Base-by-base conservation (phyloP, 306 rosid species). In the Malus sieversii region DNA sequence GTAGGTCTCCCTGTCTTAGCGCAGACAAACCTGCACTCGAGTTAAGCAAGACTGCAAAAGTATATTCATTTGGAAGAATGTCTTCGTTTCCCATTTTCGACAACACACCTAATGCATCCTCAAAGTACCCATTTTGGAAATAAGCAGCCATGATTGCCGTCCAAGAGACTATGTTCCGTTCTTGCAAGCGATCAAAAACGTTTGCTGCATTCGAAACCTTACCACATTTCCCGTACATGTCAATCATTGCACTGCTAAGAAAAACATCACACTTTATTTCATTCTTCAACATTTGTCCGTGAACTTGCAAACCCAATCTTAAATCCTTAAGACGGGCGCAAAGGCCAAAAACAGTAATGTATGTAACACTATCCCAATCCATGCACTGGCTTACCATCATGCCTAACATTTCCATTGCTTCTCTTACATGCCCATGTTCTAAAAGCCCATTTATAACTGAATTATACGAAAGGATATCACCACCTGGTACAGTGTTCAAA, bases 211-310 rank as follows among this genome's bases (percentile, higher is more conserved):
- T 71, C 48, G 30, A 35, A 71, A 85, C 83, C 66, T 72, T 64
- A 30, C 90, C 89, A 67, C 91, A 85, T 82, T 86, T 90, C 65
- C 96, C 93, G 64, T 85, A 90, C 96, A 90, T 90, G 63, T 86
- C 93, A 71, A 90, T 78, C 66, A 90, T 66, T 69, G 80, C 77
- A 61, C 90, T 85, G 74, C 85, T 67, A 23, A 86, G 74, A 79
- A 65, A 90, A 38, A 80, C 84, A 84, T 90, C 86, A 51, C 75
- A 78, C 69, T 77, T 58, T 16, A 75, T 38, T 45, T 74, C 85
- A 4, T 60, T 66, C 79, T 75, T 86, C 84, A 90, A 66, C 81
- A 90, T 68, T 29, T 38, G 86, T 6, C 88, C 73, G 62, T 90
- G 93, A 67, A 88, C 82, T 63, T 73, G 84, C 80, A 78, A 68